These are phyloP conservation scores for Pleomassaria siparia DNA, from an alignment of 2,329 filamentous ascomycete species.

Conservation along the genomic window DNA sequence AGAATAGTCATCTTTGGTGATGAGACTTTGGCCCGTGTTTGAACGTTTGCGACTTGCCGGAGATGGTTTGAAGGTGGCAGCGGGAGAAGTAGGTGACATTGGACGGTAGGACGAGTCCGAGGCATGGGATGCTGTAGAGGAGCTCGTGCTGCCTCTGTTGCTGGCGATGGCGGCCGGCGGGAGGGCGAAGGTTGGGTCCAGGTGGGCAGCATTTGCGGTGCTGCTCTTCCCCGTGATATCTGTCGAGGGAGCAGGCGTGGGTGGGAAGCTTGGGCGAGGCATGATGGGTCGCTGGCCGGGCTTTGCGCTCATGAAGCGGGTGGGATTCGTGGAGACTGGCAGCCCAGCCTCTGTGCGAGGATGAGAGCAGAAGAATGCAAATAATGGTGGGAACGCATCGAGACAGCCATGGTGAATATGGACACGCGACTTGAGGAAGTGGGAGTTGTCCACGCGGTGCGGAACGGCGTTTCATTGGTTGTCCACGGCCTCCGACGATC, in stretches of 20 bases:
- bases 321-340: slow-evolving; percentile 2
- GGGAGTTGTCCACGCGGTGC: neutral
- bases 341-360: slow-evolving; percentile 4
- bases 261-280: slow-evolving; percentile 68
- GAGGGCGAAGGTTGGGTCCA: slow-evolving; percentile 72
- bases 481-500: neutral
- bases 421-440: slow-evolving; percentile 4
- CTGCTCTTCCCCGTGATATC: slow-evolving; percentile 76
- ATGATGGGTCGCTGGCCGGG: slow-evolving; percentile 48
- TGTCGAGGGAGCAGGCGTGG: slow-evolving; percentile 77
- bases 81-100: slow-evolving; percentile 44
- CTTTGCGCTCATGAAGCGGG: slow-evolving; percentile 17
- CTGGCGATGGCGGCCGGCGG: slow-evolving; percentile 70
- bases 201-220: slow-evolving; percentile 57
- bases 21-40: slow-evolving; percentile 31
- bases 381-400: neutral
- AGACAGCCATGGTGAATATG: slow-evolving; percentile 8
- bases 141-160: slow-evolving; percentile 50
- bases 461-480: neutral
- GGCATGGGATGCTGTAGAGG: slow-evolving; percentile 50
- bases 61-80: slow-evolving; percentile 31
- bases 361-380: neutral
- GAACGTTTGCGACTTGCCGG: slow-evolving; percentile 35
- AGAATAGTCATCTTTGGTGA: slow-evolving; percentile 67
- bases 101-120: slow-evolving; percentile 57